Percentiles rank a stretch among this genome's conserved stretches.
Conservation (phyloP, 176 grass and related monocot genomes). For the Ampelocalamus luodianensis region DNA sequence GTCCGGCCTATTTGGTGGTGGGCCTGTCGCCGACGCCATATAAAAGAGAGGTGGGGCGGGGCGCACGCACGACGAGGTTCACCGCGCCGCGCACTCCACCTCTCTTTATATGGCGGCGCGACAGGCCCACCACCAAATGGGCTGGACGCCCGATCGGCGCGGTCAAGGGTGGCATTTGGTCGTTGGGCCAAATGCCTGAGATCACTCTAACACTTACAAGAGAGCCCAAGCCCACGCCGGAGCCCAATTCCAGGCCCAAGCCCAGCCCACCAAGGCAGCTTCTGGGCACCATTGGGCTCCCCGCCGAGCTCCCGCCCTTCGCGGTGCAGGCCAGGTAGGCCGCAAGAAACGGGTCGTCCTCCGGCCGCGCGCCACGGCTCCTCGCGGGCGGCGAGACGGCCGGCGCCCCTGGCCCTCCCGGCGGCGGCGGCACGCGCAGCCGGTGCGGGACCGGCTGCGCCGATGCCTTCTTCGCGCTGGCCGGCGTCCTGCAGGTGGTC, state of each 20-base stretch:
- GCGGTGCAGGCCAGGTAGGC: slow-evolving; percentile 78
- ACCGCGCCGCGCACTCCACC: too few species aligned
- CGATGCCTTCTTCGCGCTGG: background rate
- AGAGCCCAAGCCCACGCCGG: slow-evolving; percentile 38
- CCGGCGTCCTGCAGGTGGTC: background rate
- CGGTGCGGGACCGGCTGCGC: slow-evolving; percentile 8
- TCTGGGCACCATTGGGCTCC: background rate
- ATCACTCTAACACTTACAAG: too few species aligned
- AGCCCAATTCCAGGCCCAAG: slow-evolving; percentile 22
- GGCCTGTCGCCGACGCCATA: too few species aligned
- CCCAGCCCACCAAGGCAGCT: slow-evolving; percentile 32
- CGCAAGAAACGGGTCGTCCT: slow-evolving; percentile 77
- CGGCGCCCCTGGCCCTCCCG: slow-evolving; percentile 29
- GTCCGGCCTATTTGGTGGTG: too few species aligned
- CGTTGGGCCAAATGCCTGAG: too few species aligned
- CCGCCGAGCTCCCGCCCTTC: background rate
- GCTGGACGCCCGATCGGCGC: too few species aligned
- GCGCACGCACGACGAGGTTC: too few species aligned
- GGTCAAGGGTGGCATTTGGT: too few species aligned
- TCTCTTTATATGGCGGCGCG: too few species aligned
- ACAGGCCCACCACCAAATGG: too few species aligned
- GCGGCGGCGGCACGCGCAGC: slow-evolving; percentile 61
- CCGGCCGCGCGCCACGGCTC: slow-evolving; percentile 19
- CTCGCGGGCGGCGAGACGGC: background rate
- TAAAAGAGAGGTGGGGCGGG: too few species aligned